Evolutionary conservation across 345 rosid genomes (phyloP).

Genomic region (Brassica cretica): DNA sequence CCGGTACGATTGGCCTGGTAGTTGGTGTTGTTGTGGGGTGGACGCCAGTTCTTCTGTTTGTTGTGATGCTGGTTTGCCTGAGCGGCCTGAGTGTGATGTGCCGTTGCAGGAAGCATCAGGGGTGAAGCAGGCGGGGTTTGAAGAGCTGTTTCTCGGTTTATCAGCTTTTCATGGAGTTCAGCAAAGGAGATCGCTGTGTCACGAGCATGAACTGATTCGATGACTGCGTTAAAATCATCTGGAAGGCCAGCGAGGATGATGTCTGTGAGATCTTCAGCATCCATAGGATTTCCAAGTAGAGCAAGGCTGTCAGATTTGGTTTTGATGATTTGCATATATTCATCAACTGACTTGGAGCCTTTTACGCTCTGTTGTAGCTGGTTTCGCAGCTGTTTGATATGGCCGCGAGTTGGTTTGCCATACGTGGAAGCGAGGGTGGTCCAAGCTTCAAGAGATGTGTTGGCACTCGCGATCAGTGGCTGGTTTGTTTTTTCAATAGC

Average conservation of each 20-base stretch:
- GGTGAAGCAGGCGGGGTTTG: neutral
- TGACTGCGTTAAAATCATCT: neutral
- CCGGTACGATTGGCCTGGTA: neutral
- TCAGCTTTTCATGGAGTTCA: neutral
- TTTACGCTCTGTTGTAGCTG: neutral
- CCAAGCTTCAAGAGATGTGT: neutral
- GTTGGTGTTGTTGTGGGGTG: neutral
- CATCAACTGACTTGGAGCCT: neutral
- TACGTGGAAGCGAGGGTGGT: neutral
- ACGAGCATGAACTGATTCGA: neutral
- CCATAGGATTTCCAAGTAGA: neutral
- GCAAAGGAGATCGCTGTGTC: neutral
- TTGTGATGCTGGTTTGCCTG: neutral
- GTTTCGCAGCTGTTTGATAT: neutral
- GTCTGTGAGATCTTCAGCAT: neutral
- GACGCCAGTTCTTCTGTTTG: neutral
- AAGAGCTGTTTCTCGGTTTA: neutral
- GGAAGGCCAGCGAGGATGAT: neutral
- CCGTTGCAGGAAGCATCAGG: neutral
- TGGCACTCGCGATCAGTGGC: neutral
- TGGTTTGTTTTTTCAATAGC: neutral
- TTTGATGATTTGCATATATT: neutral
- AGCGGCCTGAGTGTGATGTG: neutral
- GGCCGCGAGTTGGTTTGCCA: neutral
- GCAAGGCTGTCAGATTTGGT: neutral